phyloP scores from a whole-genome alignment of 1,139 yeast species.

The Geotrichum fermentans region DNA sequence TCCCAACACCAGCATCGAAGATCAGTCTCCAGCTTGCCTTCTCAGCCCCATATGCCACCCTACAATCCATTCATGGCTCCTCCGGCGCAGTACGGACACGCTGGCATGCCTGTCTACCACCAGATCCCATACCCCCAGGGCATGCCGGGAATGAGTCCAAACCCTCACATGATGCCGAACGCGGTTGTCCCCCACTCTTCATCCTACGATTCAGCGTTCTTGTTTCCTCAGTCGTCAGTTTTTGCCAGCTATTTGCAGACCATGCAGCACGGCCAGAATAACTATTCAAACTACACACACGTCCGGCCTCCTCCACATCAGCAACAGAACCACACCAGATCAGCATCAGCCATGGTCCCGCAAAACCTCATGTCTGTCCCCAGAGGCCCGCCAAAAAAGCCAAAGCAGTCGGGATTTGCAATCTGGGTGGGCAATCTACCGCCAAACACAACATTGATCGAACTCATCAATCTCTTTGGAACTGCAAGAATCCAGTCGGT shows the following conservation, averaged over 20 bases:
- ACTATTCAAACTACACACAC: not conserved
- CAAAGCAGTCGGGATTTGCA: constrained; percentile 39
- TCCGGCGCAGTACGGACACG: constrained; percentile 1
- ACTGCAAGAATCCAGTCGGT: constrained; percentile 37
- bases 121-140: constrained; percentile 1
- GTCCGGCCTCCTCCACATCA: not conserved
- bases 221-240: constrained; percentile 19
- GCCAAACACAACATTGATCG: constrained; percentile 33
- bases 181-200: no score
- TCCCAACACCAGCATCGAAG: not conserved
- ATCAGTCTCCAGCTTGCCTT: not conserved
- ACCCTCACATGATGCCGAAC: not conserved
- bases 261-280: constrained; percentile 7
- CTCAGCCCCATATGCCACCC: not conserved
- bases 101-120: not conserved
- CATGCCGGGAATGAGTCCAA: no score
- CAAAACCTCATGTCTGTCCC: constrained; percentile 21
- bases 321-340: not conserved
- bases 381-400: constrained; percentile 35
- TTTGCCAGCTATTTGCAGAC: constrained; percentile 20
- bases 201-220: constrained; percentile 16
- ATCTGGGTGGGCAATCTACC: constrained; percentile 45
- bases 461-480: constrained; percentile 38
- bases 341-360: not conserved
- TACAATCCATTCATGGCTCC: not conserved